Evolutionary conservation across 371 early-diverging fungal species (phyloP), one percentile per base, ranked within the genome.

Genomic region (Mucor mucedo): DNA sequence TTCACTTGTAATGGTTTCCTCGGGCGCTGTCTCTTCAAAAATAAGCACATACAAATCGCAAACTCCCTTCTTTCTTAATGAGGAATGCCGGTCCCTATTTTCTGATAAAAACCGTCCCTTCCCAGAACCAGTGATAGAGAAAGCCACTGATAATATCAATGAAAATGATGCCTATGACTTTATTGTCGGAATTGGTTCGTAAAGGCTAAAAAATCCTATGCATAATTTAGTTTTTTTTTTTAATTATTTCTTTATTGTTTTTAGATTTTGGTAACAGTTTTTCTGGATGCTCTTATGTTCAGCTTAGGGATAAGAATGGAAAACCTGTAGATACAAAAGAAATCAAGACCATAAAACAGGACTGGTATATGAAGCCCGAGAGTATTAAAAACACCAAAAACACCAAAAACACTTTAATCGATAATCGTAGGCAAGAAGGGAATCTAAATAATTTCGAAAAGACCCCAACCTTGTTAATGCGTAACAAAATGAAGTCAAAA

Each of bases 191-290:
- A 72, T 76, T 55, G 76, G 76, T 75, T 69, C 47, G 47, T 47
- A n/a, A 6, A 56, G 16, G 44, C 28, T 21, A 21, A 21, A 21
- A 21, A 21, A 21, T 21, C 21, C 21, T 21, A 21, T 21, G 21
- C 21, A 21, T 21, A 21, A 21, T 21, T 21, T 21, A 21, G 0
- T 21, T n/a, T n/a, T n/a, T n/a, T 21, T 21, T 21, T 21, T 21
- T 21, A 21, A 21, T 21, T 41, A 33, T 21, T n/a, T n/a, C 10
- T 44, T 29, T 16, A 35, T 62, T 9, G 5, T 42, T 13, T 1
- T 13, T 72, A 72, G 84, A 84, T 75, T 84, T 84, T 72, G 84
- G 82, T 40, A 81, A 80, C 16, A 82, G 82, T 1, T 81, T 69
- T 55, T 81, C 82, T 27, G 77, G 77, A 32, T 77, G 74, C 40